Evolutionary conservation across 2,329 filamentous ascomycete species (phyloP), one percentile per base, ranked within the genome.

Genomic region (Xylariaceae sp.): DNA sequence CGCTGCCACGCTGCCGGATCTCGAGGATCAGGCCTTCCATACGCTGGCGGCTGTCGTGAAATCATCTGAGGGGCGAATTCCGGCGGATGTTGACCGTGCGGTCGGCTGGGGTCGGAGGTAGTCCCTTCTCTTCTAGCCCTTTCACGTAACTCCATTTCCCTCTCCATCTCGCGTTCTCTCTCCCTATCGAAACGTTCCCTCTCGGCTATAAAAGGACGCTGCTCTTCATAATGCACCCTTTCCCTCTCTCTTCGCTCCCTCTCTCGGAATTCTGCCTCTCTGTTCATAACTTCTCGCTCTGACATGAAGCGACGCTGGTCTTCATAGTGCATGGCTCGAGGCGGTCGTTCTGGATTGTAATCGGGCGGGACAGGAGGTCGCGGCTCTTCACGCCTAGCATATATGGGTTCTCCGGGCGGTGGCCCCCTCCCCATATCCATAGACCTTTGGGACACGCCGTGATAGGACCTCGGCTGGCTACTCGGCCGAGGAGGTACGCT

Each of bases 401-500:
- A 85, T 48, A 75, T 68, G 9, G 81, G 80, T 50, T 68, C 59
- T 51, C 69, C 64, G 20, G 71, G 67, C 3, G 67, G 62, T 20
- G 67, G 68, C 14, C 65, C 67, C 21, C 82, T 74, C 1, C 75
- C 76, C 62, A 78, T 70, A 16, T 86, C 82, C 59, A 76, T 70
- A 1, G 77, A 72, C 44, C 80, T 77, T 18, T 78, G 75, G 1
- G 77, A 71, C 18, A 74, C 71, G 18, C 71, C 74, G 63, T 75
- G 76, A n/a, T 77, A 83, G 1, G 76, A 73, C 56, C 82, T 81
- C 2, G 79, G 78, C 60, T 83, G 82, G 54, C 80, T 83, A 59
- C 72, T 80, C 0, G 81, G 79, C 44, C 80, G 74, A 1, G 80
- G 74, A 20, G 79, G 80, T 14, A 79, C 40, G 67, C 71, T 60